Evolutionary conservation across 1,139 yeast genomes (phyloP), one percentile per base, ranked within the genome.

Genomic region (Magnusiomyces sp.): DNA sequence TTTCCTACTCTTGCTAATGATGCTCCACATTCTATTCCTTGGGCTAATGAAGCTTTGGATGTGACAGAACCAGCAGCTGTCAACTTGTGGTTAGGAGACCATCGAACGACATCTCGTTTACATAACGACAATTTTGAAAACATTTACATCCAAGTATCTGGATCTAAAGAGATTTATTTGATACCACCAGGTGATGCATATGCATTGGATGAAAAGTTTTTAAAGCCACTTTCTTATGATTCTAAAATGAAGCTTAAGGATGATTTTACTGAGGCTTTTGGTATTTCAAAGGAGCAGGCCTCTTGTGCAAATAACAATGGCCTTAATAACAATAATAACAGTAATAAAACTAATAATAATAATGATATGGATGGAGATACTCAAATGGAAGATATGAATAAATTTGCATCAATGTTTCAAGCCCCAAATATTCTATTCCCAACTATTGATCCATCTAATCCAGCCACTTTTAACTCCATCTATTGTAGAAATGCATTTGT

Each of bases 61-160:
- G 56, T 42, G 7, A 50, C 13, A 37, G 39, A 20, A 13, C 69
- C 69, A 2, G 65, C 63, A 27, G 71, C 72, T 1, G 64, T 67
- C 20, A 69, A 69, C 49, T 47, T 69, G 40, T 69, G 73, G 73
- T 62, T 69, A n/a, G 73, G 73, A 38, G 60, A 61, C 40, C 40
- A 50, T 11, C 53, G 59, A 10, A 67, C 71, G 23, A 59, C 63
- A 1, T 67, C 72, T 2, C 58, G 72, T n/a, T 60, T 69, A 17
- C 73, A 69, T 55, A 66, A 62, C 51, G 65, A 69, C 59, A 67
- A 68, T 45, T 69, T 65, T 52, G 73, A 69, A 52, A 69, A 69
- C 48, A 54, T 69, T 7, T 70, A 64, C 55, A 56, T 62, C 14
- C 73, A 69, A 50, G 54, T 70, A 9, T 33, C 58, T 2, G 73